Percentiles rank a stretch among this genome's conserved stretches.
phyloP scores from a whole-genome alignment of 164 flowering plant species.

The Nymphaea thermarum region DNA sequence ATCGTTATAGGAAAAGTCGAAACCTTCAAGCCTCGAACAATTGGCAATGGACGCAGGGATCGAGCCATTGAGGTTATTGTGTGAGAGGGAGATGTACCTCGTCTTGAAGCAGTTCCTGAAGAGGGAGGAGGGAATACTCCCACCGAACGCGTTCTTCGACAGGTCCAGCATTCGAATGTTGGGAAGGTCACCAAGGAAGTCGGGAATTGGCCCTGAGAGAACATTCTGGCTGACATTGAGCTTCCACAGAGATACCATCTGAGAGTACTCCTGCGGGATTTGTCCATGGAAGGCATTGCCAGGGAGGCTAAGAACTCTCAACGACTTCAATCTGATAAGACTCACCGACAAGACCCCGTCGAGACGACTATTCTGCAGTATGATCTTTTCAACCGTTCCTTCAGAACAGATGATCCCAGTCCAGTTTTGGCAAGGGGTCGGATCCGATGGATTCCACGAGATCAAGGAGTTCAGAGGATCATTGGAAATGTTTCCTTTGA shows the following conservation, averaged over 20 bases:
- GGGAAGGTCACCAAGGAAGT: conserved; percentile 57
- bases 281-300: conserved; percentile 70
- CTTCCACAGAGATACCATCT: conserved; percentile 58
- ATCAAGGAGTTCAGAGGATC: conserved; percentile 56
- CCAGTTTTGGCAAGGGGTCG: conserved; percentile 44
- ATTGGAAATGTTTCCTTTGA: conserved; percentile 47
- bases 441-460: conserved; percentile 43
- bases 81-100: conserved; percentile 63
- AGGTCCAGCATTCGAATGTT: conserved; percentile 74
- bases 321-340: conserved; percentile 46
- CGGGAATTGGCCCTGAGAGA: conserved; percentile 72
- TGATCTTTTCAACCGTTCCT: conserved; percentile 59
- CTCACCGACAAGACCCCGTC: conserved; percentile 63
- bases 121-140: conserved; percentile 52
- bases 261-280: conserved; percentile 52
- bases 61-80: conserved; percentile 53
- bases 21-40: conserved; percentile 52
- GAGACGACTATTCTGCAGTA: conserved; percentile 69
- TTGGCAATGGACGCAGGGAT: conserved; percentile 54
- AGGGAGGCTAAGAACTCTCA: conserved; percentile 57
- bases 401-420: conserved; percentile 54
- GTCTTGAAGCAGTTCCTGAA: conserved; percentile 57
- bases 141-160: conserved; percentile 59
- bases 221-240: conserved; percentile 83
- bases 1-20: conserved; percentile 69